Evolutionary conservation across 2,329 filamentous ascomycete genomes (phyloP).

Genomic region (Ophiocordyceps sinensis): DNA sequence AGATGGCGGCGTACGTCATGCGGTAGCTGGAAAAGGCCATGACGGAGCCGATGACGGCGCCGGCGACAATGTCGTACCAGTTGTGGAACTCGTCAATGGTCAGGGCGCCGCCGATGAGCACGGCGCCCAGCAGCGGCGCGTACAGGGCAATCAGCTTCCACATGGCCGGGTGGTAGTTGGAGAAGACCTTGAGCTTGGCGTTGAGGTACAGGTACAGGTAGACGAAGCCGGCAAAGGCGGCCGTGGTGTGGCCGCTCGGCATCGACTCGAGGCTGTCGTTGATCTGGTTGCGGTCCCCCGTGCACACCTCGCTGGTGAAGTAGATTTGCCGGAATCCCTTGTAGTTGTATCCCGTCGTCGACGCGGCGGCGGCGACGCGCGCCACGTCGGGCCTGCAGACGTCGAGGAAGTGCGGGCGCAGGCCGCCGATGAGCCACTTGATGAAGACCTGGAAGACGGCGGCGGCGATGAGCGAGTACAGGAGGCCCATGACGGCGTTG

Average conservation of each 20-base stretch:
- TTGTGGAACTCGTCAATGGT: constrained; percentile 65
- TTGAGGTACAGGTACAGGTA: constrained; percentile 63
- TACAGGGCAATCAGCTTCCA: constrained; percentile 58
- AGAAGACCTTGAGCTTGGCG: constrained; percentile 62
- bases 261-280: constrained; percentile 58
- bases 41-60: constrained; percentile 47
- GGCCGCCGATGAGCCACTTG: constrained; percentile 61
- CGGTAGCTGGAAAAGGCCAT: constrained; percentile 52
- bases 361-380: constrained; percentile 7
- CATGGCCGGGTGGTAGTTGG: constrained; percentile 57
- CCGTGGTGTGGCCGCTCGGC: constrained; percentile 60
- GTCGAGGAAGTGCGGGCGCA: constrained; percentile 57
- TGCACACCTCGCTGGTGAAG: constrained; percentile 57
- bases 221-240: constrained; percentile 57
- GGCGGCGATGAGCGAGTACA: constrained; percentile 55
- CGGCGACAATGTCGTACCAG: constrained; percentile 59
- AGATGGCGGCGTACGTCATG: constrained; percentile 53
- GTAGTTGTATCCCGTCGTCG: constrained; percentile 22
- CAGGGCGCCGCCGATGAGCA: constrained; percentile 52
- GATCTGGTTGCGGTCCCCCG: constrained; percentile 47
- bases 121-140: constrained; percentile 51
- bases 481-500: constrained; percentile 53
- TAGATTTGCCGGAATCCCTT: constrained; percentile 45
- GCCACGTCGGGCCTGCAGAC: constrained; percentile 45
- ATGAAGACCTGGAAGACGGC: constrained; percentile 67